phyloP scores from a whole-genome alignment of 768 basidiomycete genomes.

The Termitomyces sp. region DNA sequence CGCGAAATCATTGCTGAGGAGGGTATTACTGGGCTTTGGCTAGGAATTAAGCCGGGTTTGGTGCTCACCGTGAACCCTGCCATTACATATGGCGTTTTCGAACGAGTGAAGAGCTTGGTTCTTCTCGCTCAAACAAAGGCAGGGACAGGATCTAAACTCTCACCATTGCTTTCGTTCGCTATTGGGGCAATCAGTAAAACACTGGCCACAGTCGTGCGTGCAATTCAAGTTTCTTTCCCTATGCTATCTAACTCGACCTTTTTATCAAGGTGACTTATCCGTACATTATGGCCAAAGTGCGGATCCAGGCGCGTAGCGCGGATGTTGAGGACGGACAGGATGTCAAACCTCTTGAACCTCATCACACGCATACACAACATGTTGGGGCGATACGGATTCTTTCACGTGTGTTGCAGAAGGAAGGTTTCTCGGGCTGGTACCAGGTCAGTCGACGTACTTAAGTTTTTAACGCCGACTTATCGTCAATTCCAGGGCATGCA shows the following conservation, averaged over 20 bases:
- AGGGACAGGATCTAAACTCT: conserved; percentile 54
- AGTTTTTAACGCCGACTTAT: neutral
- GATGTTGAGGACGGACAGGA: conserved; percentile 43
- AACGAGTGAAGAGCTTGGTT: conserved; percentile 79
- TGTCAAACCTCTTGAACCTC: conserved; percentile 36
- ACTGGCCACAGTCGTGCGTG: conserved; percentile 86
- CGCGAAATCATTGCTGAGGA: conserved; percentile 88
- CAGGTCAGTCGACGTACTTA: conserved; percentile 53
- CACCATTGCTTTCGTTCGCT: conserved; percentile 74
- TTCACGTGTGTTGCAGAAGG: conserved; percentile 59
- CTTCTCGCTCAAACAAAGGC: conserved; percentile 50
- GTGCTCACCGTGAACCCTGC: conserved; percentile 98
- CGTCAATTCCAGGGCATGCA: conserved; percentile 72
- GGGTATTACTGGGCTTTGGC: conserved; percentile 85
- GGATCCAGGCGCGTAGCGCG: conserved; percentile 82
- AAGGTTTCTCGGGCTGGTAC: conserved; percentile 94
- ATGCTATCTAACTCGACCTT: neutral
- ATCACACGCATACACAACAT: conserved; percentile 47
- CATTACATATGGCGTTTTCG: conserved; percentile 94
- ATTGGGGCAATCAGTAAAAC: conserved; percentile 95
- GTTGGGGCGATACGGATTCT: conserved; percentile 79
- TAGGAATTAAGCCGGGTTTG: conserved; percentile 86
- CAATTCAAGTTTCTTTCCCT: neutral
- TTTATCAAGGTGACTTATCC: conserved; percentile 80
- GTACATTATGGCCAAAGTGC: conserved; percentile 95